These are phyloP conservation scores for Talaromyces nanjingensis DNA, from an alignment of 495 filamentous ascomycete genomes.

Conservation along the genomic window DNA sequence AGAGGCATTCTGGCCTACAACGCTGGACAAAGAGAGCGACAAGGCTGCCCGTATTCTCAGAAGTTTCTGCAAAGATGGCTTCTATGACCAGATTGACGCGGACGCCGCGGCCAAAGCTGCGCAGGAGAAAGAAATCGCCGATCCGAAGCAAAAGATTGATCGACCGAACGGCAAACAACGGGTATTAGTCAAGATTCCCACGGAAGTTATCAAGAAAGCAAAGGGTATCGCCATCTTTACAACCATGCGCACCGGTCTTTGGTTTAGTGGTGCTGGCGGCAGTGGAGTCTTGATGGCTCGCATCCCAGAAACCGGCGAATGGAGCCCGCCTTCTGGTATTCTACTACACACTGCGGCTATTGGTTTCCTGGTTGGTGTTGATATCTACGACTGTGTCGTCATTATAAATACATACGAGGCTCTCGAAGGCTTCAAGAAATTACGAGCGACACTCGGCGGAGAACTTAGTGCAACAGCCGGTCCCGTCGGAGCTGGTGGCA, in stretches of 20 bases:
- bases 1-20: slow-evolving; percentile 78
- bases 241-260: slow-evolving; percentile 85
- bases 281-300: slow-evolving; percentile 76
- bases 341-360: slow-evolving; percentile 79
- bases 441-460: slow-evolving; percentile 69
- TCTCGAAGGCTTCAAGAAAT: slow-evolving; percentile 69
- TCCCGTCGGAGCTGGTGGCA: slow-evolving; percentile 66
- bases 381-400: slow-evolving; percentile 89
- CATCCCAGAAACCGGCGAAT: slow-evolving; percentile 68
- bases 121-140: slow-evolving; percentile 22
- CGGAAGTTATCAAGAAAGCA: slow-evolving; percentile 72
- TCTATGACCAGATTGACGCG: slow-evolving; percentile 41
- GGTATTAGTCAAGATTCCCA: slow-evolving; percentile 76
- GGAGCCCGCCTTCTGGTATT: slow-evolving; percentile 84
- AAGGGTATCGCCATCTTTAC: slow-evolving; percentile 88
- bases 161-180: slow-evolving; percentile 59
- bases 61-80: slow-evolving; percentile 72
- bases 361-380: slow-evolving; percentile 83
- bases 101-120: slow-evolving; percentile 21
- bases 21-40: slow-evolving; percentile 71
- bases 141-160: slow-evolving; percentile 34
- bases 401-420: slow-evolving; percentile 81
- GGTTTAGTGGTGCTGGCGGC: slow-evolving; percentile 81
- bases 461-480: slow-evolving; percentile 73
- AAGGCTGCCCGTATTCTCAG: slow-evolving; percentile 75